Base-by-base conservation (phyloP, 129 eudicot genomes). In the Gnaphalium uliginosum region DNA sequence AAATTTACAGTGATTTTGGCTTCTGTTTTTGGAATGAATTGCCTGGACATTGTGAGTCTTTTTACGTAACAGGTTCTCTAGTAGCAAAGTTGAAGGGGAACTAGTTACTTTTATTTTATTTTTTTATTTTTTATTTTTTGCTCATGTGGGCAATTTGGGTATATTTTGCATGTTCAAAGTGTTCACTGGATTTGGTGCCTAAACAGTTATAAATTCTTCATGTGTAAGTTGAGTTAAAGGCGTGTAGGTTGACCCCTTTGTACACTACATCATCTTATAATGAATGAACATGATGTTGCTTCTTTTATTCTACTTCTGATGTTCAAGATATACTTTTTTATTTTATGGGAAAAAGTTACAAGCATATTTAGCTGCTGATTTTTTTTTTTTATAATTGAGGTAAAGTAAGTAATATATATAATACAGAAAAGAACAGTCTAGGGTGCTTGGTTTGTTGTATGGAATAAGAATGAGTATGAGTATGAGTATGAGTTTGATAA, bases 101-200 rank as follows among this genome's bases (percentile, higher is more conserved):
- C 46, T 41, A 41, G 48, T 41, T 41, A 41, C 48, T 41, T 41
- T 41, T 41, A 41, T 41, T 41, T 41, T 41, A 41, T 6, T 41
- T 41, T 8, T 30, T 65, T 21, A 3, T 39, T 46, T 39, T 10
- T 25, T 39, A 33, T 41, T 32, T 58, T 24, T 15, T 58, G 50
- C 6, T 62, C 59, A 63, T 64, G 78, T 63, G 82, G 72, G 68
- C 71, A 66, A 64, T 71, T 79, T 79, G 68, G 21, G 79, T 65
- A 54, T 72, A 74, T 76, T 64, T 82, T 82, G 80, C 50, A 79
- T 76, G 59, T 79, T 81, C 74, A 79, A 82, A 78, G 29, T 76
- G 75, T 68, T 73, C 79, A 73, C 63, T 79, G 84, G 77, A 62
- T 82, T 76, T 82, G 79, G 77, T 79, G 85, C 71, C 75, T 72